phyloP scores from a whole-genome alignment of 768 basidiomycete species.

The Sarcodon aspratus region DNA sequence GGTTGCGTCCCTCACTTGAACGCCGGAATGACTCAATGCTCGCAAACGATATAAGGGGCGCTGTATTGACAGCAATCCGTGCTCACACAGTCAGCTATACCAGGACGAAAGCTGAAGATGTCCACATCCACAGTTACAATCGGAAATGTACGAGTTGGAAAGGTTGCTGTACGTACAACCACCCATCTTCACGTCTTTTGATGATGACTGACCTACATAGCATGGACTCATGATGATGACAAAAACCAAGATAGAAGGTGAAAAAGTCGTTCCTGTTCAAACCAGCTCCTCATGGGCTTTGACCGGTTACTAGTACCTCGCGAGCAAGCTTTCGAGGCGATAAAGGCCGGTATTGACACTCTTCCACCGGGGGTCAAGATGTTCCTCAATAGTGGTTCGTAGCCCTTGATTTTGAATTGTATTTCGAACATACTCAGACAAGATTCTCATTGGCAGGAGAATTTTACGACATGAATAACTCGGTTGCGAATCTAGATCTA shows the following conservation, averaged over 20 bases:
- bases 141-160: constrained; percentile 14
- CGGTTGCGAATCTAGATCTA: constrained; percentile 34
- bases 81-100: too few species aligned
- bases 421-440: not conserved
- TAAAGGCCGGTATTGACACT: constrained; percentile 37
- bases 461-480: constrained; percentile 38
- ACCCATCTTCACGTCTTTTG: constrained; percentile 2
- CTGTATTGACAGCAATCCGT: too few species aligned
- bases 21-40: too few species aligned
- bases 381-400: constrained; percentile 37
- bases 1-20: too few species aligned
- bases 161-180: constrained; percentile 24
- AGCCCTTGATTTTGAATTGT: not conserved
- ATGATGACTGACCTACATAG: constrained; percentile 6
- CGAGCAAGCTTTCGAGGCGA: constrained; percentile 48
- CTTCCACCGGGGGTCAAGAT: constrained; percentile 33
- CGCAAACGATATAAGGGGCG: too few species aligned
- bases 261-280: too few species aligned
- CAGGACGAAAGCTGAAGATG: too few species aligned
- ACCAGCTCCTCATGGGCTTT: constrained; percentile 19
- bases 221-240: constrained; percentile 53
- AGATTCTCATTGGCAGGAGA: constrained; percentile 22
- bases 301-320: constrained; percentile 32
- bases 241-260: constrained; percentile 14
- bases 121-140: too few species aligned